Base-by-base conservation (phyloP, 2,329 filamentous ascomycete genomes). In the Neonectria ditissima region DNA sequence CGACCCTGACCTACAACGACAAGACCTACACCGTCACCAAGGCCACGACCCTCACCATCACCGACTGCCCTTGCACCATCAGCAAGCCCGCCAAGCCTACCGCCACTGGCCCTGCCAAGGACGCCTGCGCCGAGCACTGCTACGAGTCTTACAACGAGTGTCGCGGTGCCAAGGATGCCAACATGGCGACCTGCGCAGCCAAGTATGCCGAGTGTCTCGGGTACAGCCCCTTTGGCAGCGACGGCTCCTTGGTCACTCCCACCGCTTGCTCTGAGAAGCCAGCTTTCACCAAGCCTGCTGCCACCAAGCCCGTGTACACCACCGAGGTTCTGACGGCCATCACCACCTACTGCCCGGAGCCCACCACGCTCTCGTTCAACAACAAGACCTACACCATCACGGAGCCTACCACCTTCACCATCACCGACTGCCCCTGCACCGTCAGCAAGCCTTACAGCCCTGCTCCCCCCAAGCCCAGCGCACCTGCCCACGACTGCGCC, bases 301-400 rank as follows among this genome's bases (percentile, higher is more conserved):
- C 24, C 24, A 48, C 44, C 20, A 24, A 24, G 43, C 18, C 43
- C 20, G 80, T 79, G 75, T 87, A 85, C 80, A 84, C 82, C 79
- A 91, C 88, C 69, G 85, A 89, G 82, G 80, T 87, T 65, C 84
- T 91, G 67, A 89, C 87, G 59, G 80, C 82, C 59, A 84, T 86
- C 80, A 89, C 86, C 78, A 92, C 89, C 74, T 91, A 83, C 85
- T 92, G 90, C 86, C 88, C 89, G 7, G 81, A 74, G 67, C 76
- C 89, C 64, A 91, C 44, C 10, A 48, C 44, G 16, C 44, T 48
- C 6, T 28, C 44, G 0, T 48, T 28, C 44, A 48, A 48, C 44
- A 45, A 55, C 11, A 57, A 55, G 45, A 56, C 68, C 8, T 69
- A 63, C 11, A 48, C 34, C 18, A 63, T 62, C 11, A 59, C 58